These are phyloP conservation scores for Ascomycota sp. DNA, from an alignment of 2,329 filamentous ascomycete species.

Conservation along the genomic window DNA sequence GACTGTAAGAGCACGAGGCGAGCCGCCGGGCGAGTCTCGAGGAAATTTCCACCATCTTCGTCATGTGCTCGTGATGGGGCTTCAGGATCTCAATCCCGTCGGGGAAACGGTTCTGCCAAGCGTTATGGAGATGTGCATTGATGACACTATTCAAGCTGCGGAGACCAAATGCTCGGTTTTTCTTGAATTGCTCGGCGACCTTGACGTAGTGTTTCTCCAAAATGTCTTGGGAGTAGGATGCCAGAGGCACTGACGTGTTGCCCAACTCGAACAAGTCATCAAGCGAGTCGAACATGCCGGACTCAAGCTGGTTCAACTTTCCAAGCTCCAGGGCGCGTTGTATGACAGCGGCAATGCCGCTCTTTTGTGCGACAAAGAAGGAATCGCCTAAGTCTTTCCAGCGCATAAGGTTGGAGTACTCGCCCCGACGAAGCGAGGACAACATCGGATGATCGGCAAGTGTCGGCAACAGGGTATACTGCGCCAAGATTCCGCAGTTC, in stretches of 20 bases:
- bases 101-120: slow-evolving; percentile 61
- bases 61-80: slow-evolving; percentile 53
- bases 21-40: slow-evolving; percentile 53
- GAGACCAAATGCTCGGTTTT: slow-evolving; percentile 36
- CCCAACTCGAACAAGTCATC: slow-evolving; percentile 42
- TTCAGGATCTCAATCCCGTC: slow-evolving; percentile 63
- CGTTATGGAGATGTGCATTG: slow-evolving; percentile 62
- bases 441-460: slow-evolving; percentile 47
- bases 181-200: slow-evolving; percentile 38
- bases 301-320: slow-evolving; percentile 32
- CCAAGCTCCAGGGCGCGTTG: slow-evolving; percentile 33
- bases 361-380: slow-evolving; percentile 48
- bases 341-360: slow-evolving; percentile 39
- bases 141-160: slow-evolving; percentile 49
- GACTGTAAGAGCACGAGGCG: slow-evolving; percentile 48
- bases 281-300: slow-evolving; percentile 38
- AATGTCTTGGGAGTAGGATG: slow-evolving; percentile 47
- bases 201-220: slow-evolving; percentile 44
- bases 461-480: slow-evolving; percentile 72
- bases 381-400: slow-evolving; percentile 51
- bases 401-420: slow-evolving; percentile 50
- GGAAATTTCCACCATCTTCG: slow-evolving; percentile 46
- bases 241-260: slow-evolving; percentile 40
- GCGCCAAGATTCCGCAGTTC: slow-evolving; percentile 59
- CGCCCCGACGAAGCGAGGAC: slow-evolving; percentile 48